These are phyloP conservation scores for Ganoderma lucidum DNA, from an alignment of 1,284 basidiomycete species.

Conservation along the genomic window DNA sequence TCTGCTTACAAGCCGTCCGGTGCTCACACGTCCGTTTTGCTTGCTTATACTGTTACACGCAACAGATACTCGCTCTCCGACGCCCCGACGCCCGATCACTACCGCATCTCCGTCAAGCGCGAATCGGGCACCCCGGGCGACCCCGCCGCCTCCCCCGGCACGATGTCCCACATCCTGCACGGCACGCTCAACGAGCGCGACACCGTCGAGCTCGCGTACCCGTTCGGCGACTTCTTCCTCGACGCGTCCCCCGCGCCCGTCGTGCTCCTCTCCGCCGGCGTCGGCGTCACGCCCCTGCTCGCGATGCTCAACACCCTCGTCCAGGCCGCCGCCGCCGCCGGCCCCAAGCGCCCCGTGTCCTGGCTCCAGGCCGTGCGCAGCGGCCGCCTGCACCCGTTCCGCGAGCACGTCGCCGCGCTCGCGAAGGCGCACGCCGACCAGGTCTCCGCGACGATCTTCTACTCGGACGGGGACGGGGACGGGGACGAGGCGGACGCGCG, in stretches of 20 bases:
- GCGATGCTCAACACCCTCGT: slow-evolving; percentile 39
- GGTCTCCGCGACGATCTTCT: slow-evolving; percentile 31
- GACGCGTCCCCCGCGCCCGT: slow-evolving; percentile 34
- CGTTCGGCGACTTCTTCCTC: slow-evolving; percentile 41
- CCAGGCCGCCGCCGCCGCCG: slow-evolving; percentile 11
- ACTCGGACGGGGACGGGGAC: slow-evolving; percentile 27
- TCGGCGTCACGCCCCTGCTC: slow-evolving; percentile 37
- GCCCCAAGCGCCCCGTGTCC: slow-evolving; percentile 26
- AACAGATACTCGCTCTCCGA: slow-evolving; percentile 37
- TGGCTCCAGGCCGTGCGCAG: slow-evolving; percentile 38
- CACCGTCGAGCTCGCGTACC: slow-evolving; percentile 34
- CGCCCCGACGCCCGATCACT: slow-evolving; percentile 33
- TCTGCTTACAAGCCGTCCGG: not conserved
- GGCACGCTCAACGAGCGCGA: slow-evolving; percentile 35
- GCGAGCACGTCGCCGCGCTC: slow-evolving; percentile 29
- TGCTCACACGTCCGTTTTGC: not conserved
- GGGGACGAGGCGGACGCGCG: slow-evolving; percentile 26
- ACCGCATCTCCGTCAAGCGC: slow-evolving; percentile 40
- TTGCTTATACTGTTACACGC: slow-evolving; percentile 14
- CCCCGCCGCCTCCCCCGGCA: slow-evolving; percentile 31
- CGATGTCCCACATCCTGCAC: slow-evolving; percentile 39
- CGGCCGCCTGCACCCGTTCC: slow-evolving; percentile 32
- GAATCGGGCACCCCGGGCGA: slow-evolving; percentile 26
- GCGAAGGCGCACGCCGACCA: slow-evolving; percentile 24
- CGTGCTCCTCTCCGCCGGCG: slow-evolving; percentile 39